A percentile compares a stretch with the other conserved stretches of the same genome.
These are phyloP conservation scores for Auricularia sp. DNA, from an alignment of 768 basidiomycete genomes.

Conservation along the genomic window DNA sequence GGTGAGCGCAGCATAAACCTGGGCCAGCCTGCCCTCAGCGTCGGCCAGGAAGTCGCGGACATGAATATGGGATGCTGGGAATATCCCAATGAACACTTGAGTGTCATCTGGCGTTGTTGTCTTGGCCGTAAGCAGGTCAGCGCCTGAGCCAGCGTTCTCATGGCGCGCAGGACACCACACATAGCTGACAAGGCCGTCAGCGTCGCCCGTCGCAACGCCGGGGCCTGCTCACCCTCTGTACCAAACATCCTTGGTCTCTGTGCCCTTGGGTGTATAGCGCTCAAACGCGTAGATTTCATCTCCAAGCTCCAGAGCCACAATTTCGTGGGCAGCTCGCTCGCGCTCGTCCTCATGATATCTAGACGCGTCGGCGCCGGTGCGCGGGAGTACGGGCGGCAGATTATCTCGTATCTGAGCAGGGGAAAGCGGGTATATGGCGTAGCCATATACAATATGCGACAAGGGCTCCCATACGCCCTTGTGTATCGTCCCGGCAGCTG, in stretches of 20 bases:
- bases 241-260: constrained; percentile 76
- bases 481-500: background rate
- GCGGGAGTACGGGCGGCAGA: constrained; percentile 9
- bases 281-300: constrained; percentile 98
- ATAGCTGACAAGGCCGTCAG: constrained; percentile 3
- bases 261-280: constrained; percentile 63
- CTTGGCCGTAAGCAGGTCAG: background rate
- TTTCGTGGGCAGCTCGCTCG: constrained; percentile 2
- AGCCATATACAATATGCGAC: constrained; percentile 77
- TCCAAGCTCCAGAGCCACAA: constrained; percentile 83
- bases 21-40: constrained; percentile 76
- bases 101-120: constrained; percentile 16
- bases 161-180: background rate
- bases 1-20: constrained; percentile 48
- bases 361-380: constrained; percentile 8
- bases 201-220: background rate
- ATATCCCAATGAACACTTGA: constrained; percentile 82
- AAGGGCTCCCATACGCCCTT: constrained; percentile 51
- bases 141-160: background rate
- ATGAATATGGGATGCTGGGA: constrained; percentile 81
- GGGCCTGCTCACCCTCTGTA: constrained; percentile 73
- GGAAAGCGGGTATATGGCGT: constrained; percentile 75
- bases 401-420: constrained; percentile 38
- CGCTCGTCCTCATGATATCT: constrained; percentile 6
- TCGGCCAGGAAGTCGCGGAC: constrained; percentile 79